Evolutionary conservation across 2,329 filamentous ascomycete species (phyloP).

Genomic region (Phoma sp.): DNA sequence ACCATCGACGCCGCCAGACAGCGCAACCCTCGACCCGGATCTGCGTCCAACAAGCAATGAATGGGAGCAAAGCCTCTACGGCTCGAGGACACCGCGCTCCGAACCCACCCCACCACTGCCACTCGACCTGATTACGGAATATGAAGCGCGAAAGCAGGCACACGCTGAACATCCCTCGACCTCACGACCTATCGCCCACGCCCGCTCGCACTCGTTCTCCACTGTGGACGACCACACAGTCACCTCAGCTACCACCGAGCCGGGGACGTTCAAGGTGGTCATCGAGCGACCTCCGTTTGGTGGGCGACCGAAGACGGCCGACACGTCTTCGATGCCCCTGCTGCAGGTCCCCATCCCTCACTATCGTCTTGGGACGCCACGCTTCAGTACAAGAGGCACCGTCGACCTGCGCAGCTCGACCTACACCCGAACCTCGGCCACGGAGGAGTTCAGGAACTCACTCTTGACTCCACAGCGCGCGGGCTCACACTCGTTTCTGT

Average conservation of each 20-base stretch:
- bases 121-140: conserved; percentile 18
- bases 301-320: conserved; percentile 67
- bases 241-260: conserved; percentile 61
- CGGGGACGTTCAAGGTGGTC: conserved; percentile 78
- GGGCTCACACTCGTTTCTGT: conserved; percentile 43
- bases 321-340: conserved; percentile 61
- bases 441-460: conserved; percentile 74
- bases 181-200: conserved; percentile 36
- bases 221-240: conserved; percentile 70
- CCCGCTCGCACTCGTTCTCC: conserved; percentile 76
- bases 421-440: conserved; percentile 70
- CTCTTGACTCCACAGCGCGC: conserved; percentile 54
- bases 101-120: conserved; percentile 35
- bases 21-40: conserved; percentile 39
- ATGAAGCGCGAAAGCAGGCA: conserved; percentile 6
- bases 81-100: conserved; percentile 41
- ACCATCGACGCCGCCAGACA: conserved; percentile 49
- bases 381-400: conserved; percentile 78
- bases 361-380: conserved; percentile 82
- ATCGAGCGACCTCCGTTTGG: conserved; percentile 74
- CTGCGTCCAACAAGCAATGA: conserved; percentile 46
- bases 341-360: conserved; percentile 82
- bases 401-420: conserved; percentile 82
- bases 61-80: conserved; percentile 46
- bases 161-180: conserved; percentile 21